These are phyloP conservation scores for Graphilbum sp. DNA, from an alignment of 2,329 filamentous ascomycete species.

Conservation along the genomic window DNA sequence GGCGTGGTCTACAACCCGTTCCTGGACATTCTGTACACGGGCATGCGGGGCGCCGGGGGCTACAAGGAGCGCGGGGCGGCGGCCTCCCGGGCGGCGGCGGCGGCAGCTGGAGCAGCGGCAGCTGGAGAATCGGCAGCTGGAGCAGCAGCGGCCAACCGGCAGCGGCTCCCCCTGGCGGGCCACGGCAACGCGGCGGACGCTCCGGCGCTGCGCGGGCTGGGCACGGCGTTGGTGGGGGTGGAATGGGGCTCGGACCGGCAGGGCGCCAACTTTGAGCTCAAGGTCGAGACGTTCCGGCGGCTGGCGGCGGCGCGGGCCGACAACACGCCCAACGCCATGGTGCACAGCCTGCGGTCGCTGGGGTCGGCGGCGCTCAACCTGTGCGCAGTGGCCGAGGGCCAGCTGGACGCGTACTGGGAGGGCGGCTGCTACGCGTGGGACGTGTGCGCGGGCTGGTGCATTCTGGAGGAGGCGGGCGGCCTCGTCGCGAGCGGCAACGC, in stretches of 20 bases:
- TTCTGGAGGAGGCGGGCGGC: slow-evolving; percentile 59
- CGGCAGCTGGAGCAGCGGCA: neutral
- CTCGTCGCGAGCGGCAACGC: slow-evolving; percentile 58
- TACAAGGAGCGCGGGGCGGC: slow-evolving; percentile 32
- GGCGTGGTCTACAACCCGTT: slow-evolving; percentile 74
- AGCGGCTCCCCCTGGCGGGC: slow-evolving; percentile 22
- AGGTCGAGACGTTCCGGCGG: slow-evolving; percentile 47
- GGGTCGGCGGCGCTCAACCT: slow-evolving; percentile 64
- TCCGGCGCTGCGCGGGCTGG: slow-evolving; percentile 42
- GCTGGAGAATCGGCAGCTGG: slow-evolving; percentile 1
- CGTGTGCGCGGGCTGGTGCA: slow-evolving; percentile 67
- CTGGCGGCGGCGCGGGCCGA: slow-evolving; percentile 37
- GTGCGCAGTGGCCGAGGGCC: slow-evolving; percentile 53
- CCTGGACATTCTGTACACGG: slow-evolving; percentile 51
- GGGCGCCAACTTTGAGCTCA: slow-evolving; percentile 55
- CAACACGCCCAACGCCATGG: slow-evolving; percentile 44
- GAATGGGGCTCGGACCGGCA: slow-evolving; percentile 59
- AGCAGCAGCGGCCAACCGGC: slow-evolving; percentile 1
- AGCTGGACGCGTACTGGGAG: slow-evolving; percentile 66
- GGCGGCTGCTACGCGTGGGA: slow-evolving; percentile 78
- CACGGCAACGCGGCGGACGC: slow-evolving; percentile 24
- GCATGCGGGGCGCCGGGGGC: slow-evolving; percentile 49
- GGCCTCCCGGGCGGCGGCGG: slow-evolving; percentile 19
- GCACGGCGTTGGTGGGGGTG: slow-evolving; percentile 46
- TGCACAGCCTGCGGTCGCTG: slow-evolving; percentile 53